A percentile compares a stretch with the other conserved stretches of the same genome.
phyloP scores from a whole-genome alignment of 208 protist genomes.

The Crithidia mellificae region DNA sequence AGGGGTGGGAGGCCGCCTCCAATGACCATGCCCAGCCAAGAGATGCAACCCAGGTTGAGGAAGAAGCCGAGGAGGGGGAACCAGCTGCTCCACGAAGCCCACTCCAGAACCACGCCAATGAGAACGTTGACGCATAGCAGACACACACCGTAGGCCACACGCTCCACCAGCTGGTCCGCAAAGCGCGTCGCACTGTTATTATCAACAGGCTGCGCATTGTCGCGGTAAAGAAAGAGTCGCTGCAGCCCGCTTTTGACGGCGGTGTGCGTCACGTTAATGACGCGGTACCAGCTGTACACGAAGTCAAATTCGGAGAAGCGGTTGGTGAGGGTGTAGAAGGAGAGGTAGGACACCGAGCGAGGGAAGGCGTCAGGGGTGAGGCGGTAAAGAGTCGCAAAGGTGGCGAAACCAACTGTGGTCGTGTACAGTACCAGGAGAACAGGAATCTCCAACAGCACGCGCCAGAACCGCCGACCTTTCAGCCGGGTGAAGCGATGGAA shows the following conservation, averaged over 20 bases:
- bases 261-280: constrained; percentile 4
- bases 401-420: constrained; percentile 14
- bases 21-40: not conserved
- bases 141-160: constrained; percentile 12
- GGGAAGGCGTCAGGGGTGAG: constrained; percentile 17
- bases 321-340: constrained; percentile 11
- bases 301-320: constrained; percentile 10
- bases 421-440: constrained; percentile 22
- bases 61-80: constrained; percentile 12
- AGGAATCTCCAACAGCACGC: constrained; percentile 16
- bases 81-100: constrained; percentile 15
- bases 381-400: constrained; percentile 14
- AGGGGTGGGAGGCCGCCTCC: constrained; percentile 3
- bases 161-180: constrained; percentile 15
- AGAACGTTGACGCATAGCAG: constrained; percentile 22
- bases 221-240: constrained; percentile 17
- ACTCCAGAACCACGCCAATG: constrained; percentile 20
- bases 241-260: not conserved
- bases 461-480: constrained; percentile 11
- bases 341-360: constrained; percentile 21
- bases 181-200: too few species aligned
- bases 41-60: constrained; percentile 3
- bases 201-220: too few species aligned
- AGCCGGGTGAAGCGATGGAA: constrained; percentile 14
- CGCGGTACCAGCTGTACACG: constrained; percentile 21